Evolutionary conservation across 345 rosid species (phyloP).

Genomic region (Eucalyptus polybractea): DNA sequence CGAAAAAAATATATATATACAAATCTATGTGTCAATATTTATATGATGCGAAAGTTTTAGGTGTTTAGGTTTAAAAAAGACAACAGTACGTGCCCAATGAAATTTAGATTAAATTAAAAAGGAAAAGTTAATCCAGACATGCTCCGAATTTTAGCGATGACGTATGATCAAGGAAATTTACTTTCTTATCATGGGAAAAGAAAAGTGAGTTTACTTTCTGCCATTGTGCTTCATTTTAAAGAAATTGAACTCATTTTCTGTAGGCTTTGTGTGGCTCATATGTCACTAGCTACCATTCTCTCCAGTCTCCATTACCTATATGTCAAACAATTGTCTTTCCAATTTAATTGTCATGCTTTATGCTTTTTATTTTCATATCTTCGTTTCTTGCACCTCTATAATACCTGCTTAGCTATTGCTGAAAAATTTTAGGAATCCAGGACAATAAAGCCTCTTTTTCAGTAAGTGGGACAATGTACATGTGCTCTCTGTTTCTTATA

Average conservation of each 20-base stretch:
- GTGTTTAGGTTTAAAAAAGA: background rate
- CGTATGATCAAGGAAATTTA: background rate
- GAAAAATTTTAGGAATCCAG: background rate
- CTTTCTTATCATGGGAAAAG: background rate
- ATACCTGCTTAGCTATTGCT: background rate
- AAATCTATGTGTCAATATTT: background rate
- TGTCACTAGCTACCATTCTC: background rate
- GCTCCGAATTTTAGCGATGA: background rate
- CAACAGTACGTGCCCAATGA: background rate
- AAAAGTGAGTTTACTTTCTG: background rate
- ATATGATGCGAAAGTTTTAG: background rate
- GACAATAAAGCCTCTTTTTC: background rate
- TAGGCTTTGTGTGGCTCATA: background rate
- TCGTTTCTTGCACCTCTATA: background rate
- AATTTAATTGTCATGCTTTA: background rate
- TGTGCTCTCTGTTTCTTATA: background rate
- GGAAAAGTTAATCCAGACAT: background rate
- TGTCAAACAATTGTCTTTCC: background rate
- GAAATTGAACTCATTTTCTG: background rate
- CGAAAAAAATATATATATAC: background rate
- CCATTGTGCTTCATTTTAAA: background rate
- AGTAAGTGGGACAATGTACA: background rate
- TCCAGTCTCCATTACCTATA: background rate
- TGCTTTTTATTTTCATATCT: background rate
- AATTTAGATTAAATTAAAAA: background rate